These are phyloP conservation scores for Penicillium hesseltinei DNA, from an alignment of 2,329 filamentous ascomycete genomes.

Conservation along the genomic window DNA sequence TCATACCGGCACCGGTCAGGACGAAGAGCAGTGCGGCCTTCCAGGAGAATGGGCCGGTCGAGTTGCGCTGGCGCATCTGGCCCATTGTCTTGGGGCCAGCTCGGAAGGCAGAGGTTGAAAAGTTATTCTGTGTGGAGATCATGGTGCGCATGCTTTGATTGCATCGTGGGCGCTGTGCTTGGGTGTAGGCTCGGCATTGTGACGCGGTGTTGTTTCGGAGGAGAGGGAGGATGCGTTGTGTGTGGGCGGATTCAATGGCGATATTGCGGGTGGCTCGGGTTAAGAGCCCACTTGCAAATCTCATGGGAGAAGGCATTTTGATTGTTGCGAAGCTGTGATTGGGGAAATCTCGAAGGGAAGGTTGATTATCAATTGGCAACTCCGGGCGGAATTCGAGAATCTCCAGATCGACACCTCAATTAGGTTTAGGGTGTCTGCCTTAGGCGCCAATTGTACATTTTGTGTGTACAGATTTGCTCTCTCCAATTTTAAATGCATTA, in stretches of 20 bases:
- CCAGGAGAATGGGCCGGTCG: slow-evolving; percentile 76
- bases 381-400: slow-evolving; percentile 21
- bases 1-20: slow-evolving; percentile 69
- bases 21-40: slow-evolving; percentile 86
- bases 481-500: background rate
- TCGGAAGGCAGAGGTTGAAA: slow-evolving; percentile 31
- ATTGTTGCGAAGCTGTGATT: slow-evolving; percentile 4
- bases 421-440: slow-evolving; percentile 23
- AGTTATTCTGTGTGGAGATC: slow-evolving; percentile 16
- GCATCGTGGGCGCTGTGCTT: slow-evolving; percentile 23
- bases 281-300: slow-evolving; percentile 20
- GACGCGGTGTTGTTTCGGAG: slow-evolving; percentile 20
- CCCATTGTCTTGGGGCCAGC: slow-evolving; percentile 38
- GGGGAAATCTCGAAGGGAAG: slow-evolving; percentile 3
- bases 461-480: background rate
- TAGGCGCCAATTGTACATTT: background rate
- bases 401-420: slow-evolving; percentile 24
- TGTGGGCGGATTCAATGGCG: slow-evolving; percentile 14
- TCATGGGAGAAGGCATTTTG: slow-evolving; percentile 31
- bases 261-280: slow-evolving; percentile 17
- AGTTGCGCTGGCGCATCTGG: slow-evolving; percentile 40
- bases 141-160: slow-evolving; percentile 10
- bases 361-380: slow-evolving; percentile 8
- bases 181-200: slow-evolving; percentile 25
- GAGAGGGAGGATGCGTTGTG: slow-evolving; percentile 16